These are phyloP conservation scores for Acacia confusa DNA, from an alignment of 306 rosid species.

Conservation along the genomic window DNA sequence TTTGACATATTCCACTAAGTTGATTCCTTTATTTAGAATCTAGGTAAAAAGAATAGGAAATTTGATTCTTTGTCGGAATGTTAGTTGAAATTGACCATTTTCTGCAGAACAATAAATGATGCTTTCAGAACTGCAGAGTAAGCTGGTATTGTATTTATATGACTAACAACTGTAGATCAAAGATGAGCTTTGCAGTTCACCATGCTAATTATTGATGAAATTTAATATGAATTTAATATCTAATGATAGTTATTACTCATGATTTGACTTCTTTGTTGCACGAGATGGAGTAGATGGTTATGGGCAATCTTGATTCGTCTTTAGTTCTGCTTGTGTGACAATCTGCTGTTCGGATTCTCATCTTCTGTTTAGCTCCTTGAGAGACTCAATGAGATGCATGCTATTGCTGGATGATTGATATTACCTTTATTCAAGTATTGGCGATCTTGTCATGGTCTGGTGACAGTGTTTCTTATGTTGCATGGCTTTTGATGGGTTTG, in stretches of 20 bases:
- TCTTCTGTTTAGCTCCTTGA: slow-evolving; percentile 45
- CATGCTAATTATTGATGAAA: slow-evolving; percentile 30
- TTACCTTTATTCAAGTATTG: slow-evolving; percentile 41
- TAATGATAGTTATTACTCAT: slow-evolving; percentile 32
- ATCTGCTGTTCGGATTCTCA: slow-evolving; percentile 40
- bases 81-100: slow-evolving; percentile 29
- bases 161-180: slow-evolving; percentile 24
- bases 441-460: slow-evolving; percentile 32
- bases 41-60: slow-evolving; percentile 2
- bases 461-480: slow-evolving; percentile 33
- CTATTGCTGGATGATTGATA: slow-evolving; percentile 41
- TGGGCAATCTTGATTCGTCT: slow-evolving; percentile 37
- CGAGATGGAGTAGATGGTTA: slow-evolving; percentile 43
- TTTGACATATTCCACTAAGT: not conserved
- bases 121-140: slow-evolving; percentile 24
- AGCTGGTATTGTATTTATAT: slow-evolving; percentile 9
- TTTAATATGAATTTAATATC: slow-evolving; percentile 33
- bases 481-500: slow-evolving; percentile 28
- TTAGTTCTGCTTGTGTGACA: slow-evolving; percentile 36
- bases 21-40: not conserved
- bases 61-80: not conserved
- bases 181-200: slow-evolving; percentile 34
- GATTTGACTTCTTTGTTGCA: slow-evolving; percentile 35
- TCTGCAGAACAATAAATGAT: slow-evolving; percentile 28
- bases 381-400: slow-evolving; percentile 33